Evolutionary conservation across 2,329 filamentous ascomycete species (phyloP).

Genomic region (Alternaria metachromatica): DNA sequence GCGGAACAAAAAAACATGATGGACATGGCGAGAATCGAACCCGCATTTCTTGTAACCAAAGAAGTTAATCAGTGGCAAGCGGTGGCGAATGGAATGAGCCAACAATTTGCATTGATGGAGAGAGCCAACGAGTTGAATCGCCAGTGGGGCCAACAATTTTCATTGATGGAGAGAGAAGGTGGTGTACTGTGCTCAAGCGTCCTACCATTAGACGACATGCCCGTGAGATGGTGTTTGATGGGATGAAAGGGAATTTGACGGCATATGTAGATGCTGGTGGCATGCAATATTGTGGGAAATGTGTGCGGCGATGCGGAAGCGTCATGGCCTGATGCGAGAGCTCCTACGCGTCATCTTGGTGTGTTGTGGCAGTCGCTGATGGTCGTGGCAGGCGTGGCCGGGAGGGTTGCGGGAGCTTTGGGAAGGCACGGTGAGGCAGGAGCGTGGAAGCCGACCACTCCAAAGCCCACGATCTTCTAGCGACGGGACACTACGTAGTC

Average conservation of each 20-base stretch:
- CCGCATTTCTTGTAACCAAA: not conserved
- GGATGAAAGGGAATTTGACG: not conserved
- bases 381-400: not conserved
- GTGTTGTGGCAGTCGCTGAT: not conserved
- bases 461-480: not conserved
- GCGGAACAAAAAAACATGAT: not conserved
- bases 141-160: no score
- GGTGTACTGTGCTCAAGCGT: not conserved
- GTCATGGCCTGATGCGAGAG: not conserved
- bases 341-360: not conserved
- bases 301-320: not conserved
- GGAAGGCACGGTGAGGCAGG: not conserved
- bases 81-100: not conserved
- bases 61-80: not conserved
- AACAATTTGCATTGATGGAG: not conserved
- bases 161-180: not conserved
- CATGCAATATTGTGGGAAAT: not conserved
- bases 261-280: not conserved
- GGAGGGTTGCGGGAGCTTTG: not conserved
- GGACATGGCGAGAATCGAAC: not conserved
- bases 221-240: not conserved
- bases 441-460: not conserved
- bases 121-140: not conserved
- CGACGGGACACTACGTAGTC: not conserved
- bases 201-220: not conserved